These are phyloP conservation scores for Xylaria curta DNA, from an alignment of 495 filamentous ascomycete genomes.

Conservation along the genomic window DNA sequence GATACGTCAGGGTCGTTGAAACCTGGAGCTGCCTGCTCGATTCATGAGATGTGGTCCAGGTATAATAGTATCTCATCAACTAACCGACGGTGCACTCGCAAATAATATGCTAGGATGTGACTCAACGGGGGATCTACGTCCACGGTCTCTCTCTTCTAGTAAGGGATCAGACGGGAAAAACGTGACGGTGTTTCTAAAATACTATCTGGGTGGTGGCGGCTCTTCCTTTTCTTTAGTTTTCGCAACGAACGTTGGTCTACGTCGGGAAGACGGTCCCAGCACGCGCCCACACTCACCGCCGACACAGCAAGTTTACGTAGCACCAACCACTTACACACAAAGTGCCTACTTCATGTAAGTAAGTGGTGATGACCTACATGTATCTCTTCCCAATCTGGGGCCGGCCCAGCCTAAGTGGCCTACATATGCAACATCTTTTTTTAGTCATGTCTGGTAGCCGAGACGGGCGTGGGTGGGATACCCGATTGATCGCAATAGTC, in stretches of 20 bases:
- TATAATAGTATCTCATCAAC: not conserved
- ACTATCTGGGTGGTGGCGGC: not conserved
- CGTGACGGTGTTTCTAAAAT: not conserved
- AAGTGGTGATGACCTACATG: conserved; percentile 14
- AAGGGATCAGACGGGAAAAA: not conserved
- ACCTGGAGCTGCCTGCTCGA: conserved; percentile 9
- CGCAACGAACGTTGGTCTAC: not conserved
- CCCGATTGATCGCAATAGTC: not conserved
- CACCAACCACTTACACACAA: conserved; percentile 26
- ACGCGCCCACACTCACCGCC: conserved; percentile 21
- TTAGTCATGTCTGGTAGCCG: conserved; percentile 23
- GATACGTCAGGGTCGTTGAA: not conserved
- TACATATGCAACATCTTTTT: conserved; percentile 25
- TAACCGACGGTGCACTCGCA: not conserved
- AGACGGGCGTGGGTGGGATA: conserved; percentile 9
- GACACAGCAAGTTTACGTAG: conserved; percentile 23
- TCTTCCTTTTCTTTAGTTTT: conserved; percentile 19
- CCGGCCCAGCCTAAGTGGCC: conserved; percentile 19
- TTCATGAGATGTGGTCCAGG: not conserved
- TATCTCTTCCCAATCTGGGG: conserved; percentile 8
- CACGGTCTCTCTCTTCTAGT: conserved; percentile 7
- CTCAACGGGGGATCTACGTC: not conserved
- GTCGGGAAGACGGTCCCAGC: conserved; percentile 27
- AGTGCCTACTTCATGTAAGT: not conserved
- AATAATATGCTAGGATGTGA: not conserved